These are phyloP conservation scores for Candida tammaniensis DNA, from an alignment of 805 yeast genomes.

Conservation along the genomic window DNA sequence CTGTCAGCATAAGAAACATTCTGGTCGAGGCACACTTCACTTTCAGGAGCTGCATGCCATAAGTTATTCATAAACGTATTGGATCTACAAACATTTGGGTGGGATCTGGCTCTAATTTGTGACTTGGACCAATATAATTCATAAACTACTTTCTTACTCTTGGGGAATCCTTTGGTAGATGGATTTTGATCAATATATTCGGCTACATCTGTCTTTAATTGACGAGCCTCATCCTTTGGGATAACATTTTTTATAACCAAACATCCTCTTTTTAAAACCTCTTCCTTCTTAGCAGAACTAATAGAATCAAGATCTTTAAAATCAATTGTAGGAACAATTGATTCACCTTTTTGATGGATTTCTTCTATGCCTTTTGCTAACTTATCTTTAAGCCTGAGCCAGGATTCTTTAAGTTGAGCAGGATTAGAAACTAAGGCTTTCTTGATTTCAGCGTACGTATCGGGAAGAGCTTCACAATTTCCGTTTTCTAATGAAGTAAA, in stretches of 20 bases:
- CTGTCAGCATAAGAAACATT: conserved; percentile 41
- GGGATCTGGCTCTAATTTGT: conserved; percentile 36
- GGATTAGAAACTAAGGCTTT: conserved; percentile 1
- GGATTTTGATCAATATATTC: conserved; percentile 24
- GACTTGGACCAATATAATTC: conserved; percentile 37
- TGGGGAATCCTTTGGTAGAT: conserved; percentile 22
- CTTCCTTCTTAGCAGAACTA: background rate
- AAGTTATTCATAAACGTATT: conserved; percentile 20
- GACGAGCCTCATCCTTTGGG: conserved; percentile 18
- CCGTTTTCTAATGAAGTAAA: conserved; percentile 5
- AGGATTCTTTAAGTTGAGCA: conserved; percentile 2
- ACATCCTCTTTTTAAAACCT: conserved; percentile 18
- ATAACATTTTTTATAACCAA: conserved; percentile 30
- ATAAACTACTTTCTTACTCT: conserved; percentile 22
- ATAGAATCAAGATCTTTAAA: conserved; percentile 16
- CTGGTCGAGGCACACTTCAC: conserved; percentile 22
- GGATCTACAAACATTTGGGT: conserved; percentile 25
- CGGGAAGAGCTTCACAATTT: background rate
- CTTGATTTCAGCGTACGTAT: conserved; percentile 3
- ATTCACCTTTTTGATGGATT: conserved; percentile 19
- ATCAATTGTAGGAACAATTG: conserved; percentile 20
- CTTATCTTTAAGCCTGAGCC: conserved; percentile 3
- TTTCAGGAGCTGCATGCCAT: conserved; percentile 25
- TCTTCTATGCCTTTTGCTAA: conserved; percentile 8
- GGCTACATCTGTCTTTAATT: conserved; percentile 17